phyloP scores from a whole-genome alignment of 352 stramenopile genomes.

The Aphanomyces cochlioides region DNA sequence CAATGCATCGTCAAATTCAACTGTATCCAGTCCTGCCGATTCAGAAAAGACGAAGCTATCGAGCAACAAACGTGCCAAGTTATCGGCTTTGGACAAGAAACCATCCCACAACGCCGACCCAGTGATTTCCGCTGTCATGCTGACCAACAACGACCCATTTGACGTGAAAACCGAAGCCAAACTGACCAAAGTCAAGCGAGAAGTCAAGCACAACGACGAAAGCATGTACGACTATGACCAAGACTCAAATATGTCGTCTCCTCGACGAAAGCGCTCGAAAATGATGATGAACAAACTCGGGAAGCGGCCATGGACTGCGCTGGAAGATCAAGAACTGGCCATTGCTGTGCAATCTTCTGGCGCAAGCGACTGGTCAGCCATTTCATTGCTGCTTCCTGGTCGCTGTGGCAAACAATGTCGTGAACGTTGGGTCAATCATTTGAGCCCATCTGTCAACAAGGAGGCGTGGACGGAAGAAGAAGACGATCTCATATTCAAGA shows the following conservation, averaged over 20 bases:
- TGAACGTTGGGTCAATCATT: conserved; percentile 96
- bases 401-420: conserved; percentile 95
- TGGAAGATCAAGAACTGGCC: conserved; percentile 59
- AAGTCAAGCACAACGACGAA: conserved; percentile 8
- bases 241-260: conserved; percentile 25
- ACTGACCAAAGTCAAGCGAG: conserved; percentile 15
- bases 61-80: background rate
- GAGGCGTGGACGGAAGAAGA: conserved; percentile 91
- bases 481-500: conserved; percentile 83
- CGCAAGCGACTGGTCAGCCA: conserved; percentile 89
- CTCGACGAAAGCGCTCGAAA: conserved; percentile 52
- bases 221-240: conserved; percentile 14
- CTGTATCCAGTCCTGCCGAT: conserved; percentile 7
- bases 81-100: conserved; percentile 11
- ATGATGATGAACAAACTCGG: conserved; percentile 43
- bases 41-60: conserved; percentile 1
- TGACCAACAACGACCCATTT: background rate
- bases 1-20: conserved; percentile 1
- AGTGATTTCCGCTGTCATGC: conserved; percentile 22
- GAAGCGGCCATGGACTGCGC: conserved; percentile 59
- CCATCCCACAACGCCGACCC: conserved; percentile 7
- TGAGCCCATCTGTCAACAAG: conserved; percentile 93
- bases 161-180: background rate
- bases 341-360: conserved; percentile 52
- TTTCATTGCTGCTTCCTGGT: conserved; percentile 89